Evolutionary conservation across 352 stramenopile genomes (phyloP).

Genomic region (Globisporangium ultimum): DNA sequence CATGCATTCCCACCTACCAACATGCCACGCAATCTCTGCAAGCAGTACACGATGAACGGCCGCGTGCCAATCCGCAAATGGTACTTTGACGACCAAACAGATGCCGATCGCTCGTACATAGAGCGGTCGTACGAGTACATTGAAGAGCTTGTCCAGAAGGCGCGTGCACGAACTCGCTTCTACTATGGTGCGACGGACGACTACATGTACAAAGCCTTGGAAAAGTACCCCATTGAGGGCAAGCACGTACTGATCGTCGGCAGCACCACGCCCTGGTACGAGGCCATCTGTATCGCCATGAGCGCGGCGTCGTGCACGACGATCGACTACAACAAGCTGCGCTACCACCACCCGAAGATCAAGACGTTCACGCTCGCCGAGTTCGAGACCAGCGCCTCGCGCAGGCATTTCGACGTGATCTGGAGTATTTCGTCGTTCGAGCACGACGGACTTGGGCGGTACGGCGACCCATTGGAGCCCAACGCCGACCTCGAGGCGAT

Average conservation of each 20-base stretch:
- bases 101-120: constrained; percentile 23
- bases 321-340: constrained; percentile 30
- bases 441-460: constrained; percentile 69
- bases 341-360: constrained; percentile 29
- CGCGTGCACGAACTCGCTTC: constrained; percentile 9
- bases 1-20: constrained; percentile 20
- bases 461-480: constrained; percentile 57
- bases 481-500: constrained; percentile 57
- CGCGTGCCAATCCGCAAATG: constrained; percentile 33
- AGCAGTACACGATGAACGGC: constrained; percentile 31
- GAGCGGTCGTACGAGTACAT: constrained; percentile 23
- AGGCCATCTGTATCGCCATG: constrained; percentile 29
- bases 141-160: constrained; percentile 21
- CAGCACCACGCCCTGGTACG: constrained; percentile 36
- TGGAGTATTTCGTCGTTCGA: constrained; percentile 46
- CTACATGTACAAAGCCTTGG: constrained; percentile 21
- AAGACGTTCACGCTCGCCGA: constrained; percentile 31
- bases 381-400: constrained; percentile 16
- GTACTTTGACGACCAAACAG: constrained; percentile 43
- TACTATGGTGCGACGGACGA: constrained; percentile 29
- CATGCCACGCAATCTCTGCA: constrained; percentile 26
- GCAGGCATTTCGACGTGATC: constrained; percentile 29
- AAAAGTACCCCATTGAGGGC: constrained; percentile 21
- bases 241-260: constrained; percentile 40
- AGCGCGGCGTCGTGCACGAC: constrained; percentile 35